A percentile compares a stretch with the other conserved stretches of the same genome.
phyloP scores from a whole-genome alignment of 257 asterid species.

The Mentha longifolia region DNA sequence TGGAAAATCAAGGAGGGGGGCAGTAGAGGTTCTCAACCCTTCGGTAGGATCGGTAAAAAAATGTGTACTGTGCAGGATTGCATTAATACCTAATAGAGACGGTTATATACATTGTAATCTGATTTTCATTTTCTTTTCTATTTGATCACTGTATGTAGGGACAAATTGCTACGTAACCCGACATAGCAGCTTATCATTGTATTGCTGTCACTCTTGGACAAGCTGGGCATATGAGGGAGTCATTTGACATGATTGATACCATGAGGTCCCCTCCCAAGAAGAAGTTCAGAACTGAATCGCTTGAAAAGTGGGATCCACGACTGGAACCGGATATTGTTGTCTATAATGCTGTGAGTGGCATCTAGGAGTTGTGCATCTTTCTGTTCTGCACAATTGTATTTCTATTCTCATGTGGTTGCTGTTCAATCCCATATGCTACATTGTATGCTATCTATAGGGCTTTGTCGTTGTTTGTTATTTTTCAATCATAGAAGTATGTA shows the following conservation, averaged over 20 bases:
- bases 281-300: constrained; percentile 68
- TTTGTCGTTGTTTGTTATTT: not conserved
- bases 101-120: constrained; percentile 12
- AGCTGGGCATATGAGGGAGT: constrained; percentile 95
- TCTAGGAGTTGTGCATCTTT: constrained; percentile 14
- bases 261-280: constrained; percentile 88
- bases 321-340: constrained; percentile 83
- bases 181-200: constrained; percentile 79
- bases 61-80: constrained; percentile 17
- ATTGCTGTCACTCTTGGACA: constrained; percentile 98
- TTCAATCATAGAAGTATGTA: too few species aligned
- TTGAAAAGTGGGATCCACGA: constrained; percentile 92
- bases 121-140: constrained; percentile 6
- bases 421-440: not conserved
- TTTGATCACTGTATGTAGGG: constrained; percentile 48
- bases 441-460: not conserved
- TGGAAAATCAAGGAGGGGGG: constrained; percentile 89
- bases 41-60: constrained; percentile 71
- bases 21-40: constrained; percentile 93
- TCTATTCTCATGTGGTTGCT: constrained; percentile 10
- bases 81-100: constrained; percentile 20
- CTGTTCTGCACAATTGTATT: not conserved
- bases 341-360: constrained; percentile 79
- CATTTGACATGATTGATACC: constrained; percentile 84
- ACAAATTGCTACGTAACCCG: constrained; percentile 83